phyloP scores from a whole-genome alignment of 163 green algal genomes.

The Chloroidium sp. region DNA sequence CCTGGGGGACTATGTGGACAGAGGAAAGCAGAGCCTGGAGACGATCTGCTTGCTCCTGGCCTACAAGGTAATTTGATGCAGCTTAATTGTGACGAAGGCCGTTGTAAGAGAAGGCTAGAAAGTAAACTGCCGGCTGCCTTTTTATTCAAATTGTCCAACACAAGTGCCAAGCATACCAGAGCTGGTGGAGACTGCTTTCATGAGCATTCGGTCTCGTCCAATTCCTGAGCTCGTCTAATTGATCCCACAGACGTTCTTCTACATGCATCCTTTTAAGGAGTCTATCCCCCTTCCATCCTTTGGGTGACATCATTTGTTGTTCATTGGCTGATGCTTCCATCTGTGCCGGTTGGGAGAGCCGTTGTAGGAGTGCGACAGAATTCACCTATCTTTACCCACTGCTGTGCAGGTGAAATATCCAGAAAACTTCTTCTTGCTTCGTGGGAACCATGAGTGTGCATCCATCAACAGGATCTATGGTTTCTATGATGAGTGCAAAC shows the following conservation, averaged over 20 bases:
- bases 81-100: not conserved
- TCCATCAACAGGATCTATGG: slow-evolving; percentile 99
- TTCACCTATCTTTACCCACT: too few species aligned
- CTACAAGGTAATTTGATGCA: slow-evolving; percentile 78
- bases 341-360: too few species aligned
- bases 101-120: not conserved
- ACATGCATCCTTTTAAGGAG: too few species aligned
- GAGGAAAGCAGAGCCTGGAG: slow-evolving; percentile 97
- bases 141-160: not conserved
- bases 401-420: slow-evolving; percentile 94
- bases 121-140: not conserved
- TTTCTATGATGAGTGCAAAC: slow-evolving; percentile 99
- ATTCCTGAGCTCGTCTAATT: too few species aligned
- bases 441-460: slow-evolving; percentile 98
- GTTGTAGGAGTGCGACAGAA: too few species aligned
- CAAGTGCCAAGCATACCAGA: not conserved
- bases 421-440: slow-evolving; percentile 99
- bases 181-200: too few species aligned
- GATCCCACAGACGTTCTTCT: too few species aligned
- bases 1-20: slow-evolving; percentile 98
- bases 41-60: slow-evolving; percentile 97
- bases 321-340: too few species aligned
- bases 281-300: too few species aligned
- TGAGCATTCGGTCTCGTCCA: too few species aligned
- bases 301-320: too few species aligned